Evolutionary conservation across 2,329 filamentous ascomycete species (phyloP).

Genomic region (Pezicula rhizophila): DNA sequence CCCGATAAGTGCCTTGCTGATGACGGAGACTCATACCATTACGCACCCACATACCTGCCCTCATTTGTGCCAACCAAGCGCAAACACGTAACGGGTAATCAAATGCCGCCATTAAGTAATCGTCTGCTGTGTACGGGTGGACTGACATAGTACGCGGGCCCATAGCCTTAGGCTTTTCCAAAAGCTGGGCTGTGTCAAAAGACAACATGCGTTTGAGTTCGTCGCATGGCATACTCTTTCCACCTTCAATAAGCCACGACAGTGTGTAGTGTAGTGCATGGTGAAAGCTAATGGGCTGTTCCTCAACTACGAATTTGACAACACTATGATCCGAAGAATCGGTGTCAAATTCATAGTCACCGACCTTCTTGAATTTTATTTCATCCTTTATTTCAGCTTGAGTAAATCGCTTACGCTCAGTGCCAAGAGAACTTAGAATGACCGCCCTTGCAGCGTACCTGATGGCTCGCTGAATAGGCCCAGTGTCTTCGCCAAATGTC

Average conservation of each 20-base stretch:
- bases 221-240: constrained; percentile 64
- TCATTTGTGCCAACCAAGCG: constrained; percentile 96
- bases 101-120: constrained; percentile 80
- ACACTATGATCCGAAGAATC: constrained; percentile 36
- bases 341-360: constrained; percentile 73
- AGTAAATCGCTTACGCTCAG: constrained; percentile 80
- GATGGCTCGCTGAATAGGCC: constrained; percentile 64
- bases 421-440: constrained; percentile 83
- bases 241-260: constrained; percentile 92
- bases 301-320: constrained; percentile 82
- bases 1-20: constrained; percentile 89
- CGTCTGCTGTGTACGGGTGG: constrained; percentile 58
- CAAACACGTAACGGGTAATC: constrained; percentile 91
- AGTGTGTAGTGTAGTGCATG: constrained; percentile 93
- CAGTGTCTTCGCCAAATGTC: constrained; percentile 56
- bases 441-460: constrained; percentile 72
- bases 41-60: constrained; percentile 95
- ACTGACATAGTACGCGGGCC: constrained; percentile 48
- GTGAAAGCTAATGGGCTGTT: constrained; percentile 91
- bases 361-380: constrained; percentile 71
- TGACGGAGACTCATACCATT: constrained; percentile 95
- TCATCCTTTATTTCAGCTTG: constrained; percentile 85
- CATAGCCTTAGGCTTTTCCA: constrained; percentile 57
- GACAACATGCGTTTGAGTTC: constrained; percentile 63
- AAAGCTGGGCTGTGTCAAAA: constrained; percentile 67